These are phyloP conservation scores for Magnusiomyces ingens DNA, from an alignment of 1,139 yeast genomes.

Conservation along the genomic window DNA sequence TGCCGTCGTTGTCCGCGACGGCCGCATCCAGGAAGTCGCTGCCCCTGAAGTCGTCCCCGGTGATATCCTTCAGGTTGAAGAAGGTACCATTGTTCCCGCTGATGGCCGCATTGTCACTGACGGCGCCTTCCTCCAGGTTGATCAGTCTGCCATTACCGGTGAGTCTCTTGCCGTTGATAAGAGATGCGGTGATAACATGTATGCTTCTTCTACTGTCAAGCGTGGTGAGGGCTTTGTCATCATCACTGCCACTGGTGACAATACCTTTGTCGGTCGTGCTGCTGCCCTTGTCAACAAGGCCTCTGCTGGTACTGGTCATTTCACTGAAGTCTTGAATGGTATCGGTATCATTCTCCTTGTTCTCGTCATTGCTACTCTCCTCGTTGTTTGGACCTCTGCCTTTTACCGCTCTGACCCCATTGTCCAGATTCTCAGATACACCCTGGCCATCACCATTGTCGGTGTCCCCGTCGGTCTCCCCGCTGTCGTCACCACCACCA, in stretches of 20 bases:
- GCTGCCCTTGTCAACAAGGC: slow-evolving; percentile 97
- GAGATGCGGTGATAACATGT: slow-evolving; percentile 78
- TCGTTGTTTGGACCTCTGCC: slow-evolving; percentile 89
- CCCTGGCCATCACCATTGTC: slow-evolving; percentile 91
- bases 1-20: slow-evolving; percentile 65
- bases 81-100: slow-evolving; percentile 76
- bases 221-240: slow-evolving; percentile 96
- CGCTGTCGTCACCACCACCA: slow-evolving; percentile 98
- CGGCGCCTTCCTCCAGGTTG: slow-evolving; percentile 85
- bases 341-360: slow-evolving; percentile 90
- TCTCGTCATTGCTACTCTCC: slow-evolving; percentile 78
- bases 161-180: slow-evolving; percentile 96
- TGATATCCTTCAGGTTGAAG: slow-evolving; percentile 71
- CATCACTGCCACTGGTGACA: slow-evolving; percentile 94
- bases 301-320: slow-evolving; percentile 89
- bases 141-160: slow-evolving; percentile 98
- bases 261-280: slow-evolving; percentile 90
- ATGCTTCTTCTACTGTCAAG: slow-evolving; percentile 94
- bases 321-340: slow-evolving; percentile 96
- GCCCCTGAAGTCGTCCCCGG: slow-evolving; percentile 75
- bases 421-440: slow-evolving; percentile 85
- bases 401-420: slow-evolving; percentile 91
- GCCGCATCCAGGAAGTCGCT: slow-evolving; percentile 52
- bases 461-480: slow-evolving; percentile 99
- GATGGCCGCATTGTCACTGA: slow-evolving; percentile 92